A percentile compares a stretch with the other conserved stretches of the same genome.
These are phyloP conservation scores for Beauveria varroae DNA, from an alignment of 2,329 filamentous ascomycete species.

Conservation along the genomic window DNA sequence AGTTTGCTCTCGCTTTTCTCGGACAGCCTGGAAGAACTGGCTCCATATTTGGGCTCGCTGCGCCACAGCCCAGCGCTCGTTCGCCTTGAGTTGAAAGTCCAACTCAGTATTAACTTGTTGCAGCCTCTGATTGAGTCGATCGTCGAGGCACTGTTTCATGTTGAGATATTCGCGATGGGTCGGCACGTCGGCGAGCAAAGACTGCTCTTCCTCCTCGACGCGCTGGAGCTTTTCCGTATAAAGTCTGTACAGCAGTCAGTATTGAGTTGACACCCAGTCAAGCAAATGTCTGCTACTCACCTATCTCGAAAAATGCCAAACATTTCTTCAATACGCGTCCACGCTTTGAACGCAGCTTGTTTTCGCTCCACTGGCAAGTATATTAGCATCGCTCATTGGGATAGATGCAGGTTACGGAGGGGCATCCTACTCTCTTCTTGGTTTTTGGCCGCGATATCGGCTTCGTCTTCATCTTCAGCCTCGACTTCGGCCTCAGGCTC, in stretches of 20 bases:
- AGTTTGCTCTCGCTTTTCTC: conserved; percentile 73
- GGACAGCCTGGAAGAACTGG: conserved; percentile 81
- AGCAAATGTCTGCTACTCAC: conserved; percentile 36
- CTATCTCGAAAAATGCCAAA: conserved; percentile 80
- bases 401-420: background rate
- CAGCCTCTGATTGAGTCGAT: conserved; percentile 72
- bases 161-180: conserved; percentile 88
- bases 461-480: conserved; percentile 46
- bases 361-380: conserved; percentile 60
- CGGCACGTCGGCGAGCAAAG: conserved; percentile 50
- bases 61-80: conserved; percentile 69
- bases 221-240: conserved; percentile 83
- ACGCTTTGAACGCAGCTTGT: conserved; percentile 69
- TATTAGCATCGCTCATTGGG: conserved; percentile 16
- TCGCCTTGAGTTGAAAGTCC: conserved; percentile 63
- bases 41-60: conserved; percentile 80
- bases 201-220: conserved; percentile 63
- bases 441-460: conserved; percentile 50
- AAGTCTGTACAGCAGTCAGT: conserved; percentile 46
- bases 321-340: conserved; percentile 76
- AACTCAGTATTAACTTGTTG: conserved; percentile 67
- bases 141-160: conserved; percentile 81
- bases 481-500: conserved; percentile 33
- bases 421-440: conserved; percentile 54
- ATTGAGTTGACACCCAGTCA: conserved; percentile 9